Evolutionary conservation across 2,329 filamentous ascomycete genomes (phyloP).

Genomic region (Talaromyces marneffei): DNA sequence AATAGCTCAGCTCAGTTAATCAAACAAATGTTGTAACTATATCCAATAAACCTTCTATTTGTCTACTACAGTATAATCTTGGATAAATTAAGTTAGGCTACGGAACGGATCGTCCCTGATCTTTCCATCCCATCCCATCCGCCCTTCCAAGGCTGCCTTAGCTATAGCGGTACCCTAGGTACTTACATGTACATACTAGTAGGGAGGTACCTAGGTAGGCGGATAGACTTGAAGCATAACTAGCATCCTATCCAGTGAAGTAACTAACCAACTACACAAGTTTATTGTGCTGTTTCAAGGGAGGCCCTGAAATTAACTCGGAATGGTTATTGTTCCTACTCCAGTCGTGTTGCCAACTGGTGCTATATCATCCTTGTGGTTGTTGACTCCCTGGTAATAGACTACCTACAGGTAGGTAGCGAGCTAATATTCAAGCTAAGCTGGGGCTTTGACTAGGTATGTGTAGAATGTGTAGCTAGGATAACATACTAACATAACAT

Average conservation of each 20-base stretch:
- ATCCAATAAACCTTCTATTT: too few relatives aligned
- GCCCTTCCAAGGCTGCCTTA: neutral
- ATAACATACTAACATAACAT: neutral
- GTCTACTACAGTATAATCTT: too few relatives aligned
- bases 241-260: too few relatives aligned
- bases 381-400: neutral
- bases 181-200: neutral
- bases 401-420: neutral
- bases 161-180: neutral
- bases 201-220: neutral
- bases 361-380: neutral
- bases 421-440: neutral
- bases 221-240: neutral
- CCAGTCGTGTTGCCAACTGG: neutral
- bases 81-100: neutral
- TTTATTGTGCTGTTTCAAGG: neutral
- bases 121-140: neutral
- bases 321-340: neutral
- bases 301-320: neutral
- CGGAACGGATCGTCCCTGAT: constrained; percentile 9
- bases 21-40: too few relatives aligned
- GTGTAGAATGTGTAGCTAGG: neutral
- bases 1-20: neutral
- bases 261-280: neutral
- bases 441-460: neutral